Evolutionary conservation across 345 rosid genomes (phyloP).

Genomic region (Brassica carinata): DNA sequence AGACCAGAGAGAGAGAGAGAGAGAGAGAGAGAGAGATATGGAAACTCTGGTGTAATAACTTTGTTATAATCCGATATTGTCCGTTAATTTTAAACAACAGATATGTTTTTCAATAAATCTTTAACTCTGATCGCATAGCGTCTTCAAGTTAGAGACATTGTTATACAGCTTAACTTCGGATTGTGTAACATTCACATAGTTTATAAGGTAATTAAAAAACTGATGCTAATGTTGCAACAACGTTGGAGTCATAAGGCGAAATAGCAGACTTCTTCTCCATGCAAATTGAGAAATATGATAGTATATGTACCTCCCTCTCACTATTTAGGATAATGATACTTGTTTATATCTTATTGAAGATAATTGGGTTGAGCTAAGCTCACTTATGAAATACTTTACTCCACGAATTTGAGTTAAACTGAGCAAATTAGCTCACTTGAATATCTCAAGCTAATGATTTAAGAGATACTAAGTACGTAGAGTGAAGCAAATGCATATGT

Average conservation of each 20-base stretch:
- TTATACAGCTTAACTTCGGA: neutral
- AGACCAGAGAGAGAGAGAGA: constrained; percentile 34
- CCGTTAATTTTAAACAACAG: constrained; percentile 23
- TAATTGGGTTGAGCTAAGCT: neutral
- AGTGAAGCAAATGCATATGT: neutral
- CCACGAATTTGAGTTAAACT: neutral
- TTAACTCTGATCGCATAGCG: constrained; percentile 20
- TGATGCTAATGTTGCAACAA: neutral
- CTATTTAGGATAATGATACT: neutral
- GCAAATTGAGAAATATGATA: neutral
- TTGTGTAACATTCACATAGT: too few relatives aligned
- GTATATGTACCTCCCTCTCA: neutral
- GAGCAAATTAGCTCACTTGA: neutral
- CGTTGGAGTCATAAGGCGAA: neutral
- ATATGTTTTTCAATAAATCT: constrained; percentile 14
- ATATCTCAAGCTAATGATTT: neutral
- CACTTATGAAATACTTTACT: neutral
- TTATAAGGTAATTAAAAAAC: neutral
- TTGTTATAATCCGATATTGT: constrained; percentile 30
- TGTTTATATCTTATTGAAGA: neutral
- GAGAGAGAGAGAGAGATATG: constrained; percentile 40
- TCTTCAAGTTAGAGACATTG: constrained; percentile 9
- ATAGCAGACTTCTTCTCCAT: neutral
- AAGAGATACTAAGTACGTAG: neutral
- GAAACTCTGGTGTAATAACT: constrained; percentile 25